Base-by-base conservation (phyloP, 2,329 filamentous ascomycete genomes). In the Verticillium alfalfae region DNA sequence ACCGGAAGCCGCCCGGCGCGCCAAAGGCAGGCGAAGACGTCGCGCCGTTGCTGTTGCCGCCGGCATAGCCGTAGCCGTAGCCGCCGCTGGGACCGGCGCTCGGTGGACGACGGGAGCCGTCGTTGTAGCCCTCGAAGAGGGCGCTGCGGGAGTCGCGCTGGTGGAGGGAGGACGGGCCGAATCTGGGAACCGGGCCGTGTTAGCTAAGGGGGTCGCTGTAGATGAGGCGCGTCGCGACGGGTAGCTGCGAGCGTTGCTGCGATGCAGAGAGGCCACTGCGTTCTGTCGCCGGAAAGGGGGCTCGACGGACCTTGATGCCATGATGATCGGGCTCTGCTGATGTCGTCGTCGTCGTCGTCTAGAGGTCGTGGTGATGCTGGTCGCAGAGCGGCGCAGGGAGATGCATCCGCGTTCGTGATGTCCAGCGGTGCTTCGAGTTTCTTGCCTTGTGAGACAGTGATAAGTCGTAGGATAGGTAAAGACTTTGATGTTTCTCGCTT, bases 91-190 rank as follows among this genome's bases (percentile, higher is more conserved):
- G 80, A 68, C 78, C 81, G 54, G 77, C 72, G 70, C 77, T 82
- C 67, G 74, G 74, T 56, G 77, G 72, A 60, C 78, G 72, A 65
- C 79, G 75, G 67, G 74, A 71, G 57, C 74, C 67, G 65, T 77
- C 75, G 63, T 76, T 73, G 76, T 92, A 93, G 68, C 88, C 87
- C 67, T 90, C 88, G 77, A 93, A 93, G 66, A 93, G 86, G 67
- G 88, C 87, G 71, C 85, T 88, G 71, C 89, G 81, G 70, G 86
- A 83, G 79, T 91, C 82, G 79, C 89, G 84, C 79, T 92, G 89
- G 74, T 92, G 89, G 65, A 92, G 84, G 67, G 83, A 83, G 57
- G 87, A 88, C 69, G 82, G 77, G 68, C 85, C 82, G 74, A 91
- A 91, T 79, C 89, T 56, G 54, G 26, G 31, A 15, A n/a, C 26